Base-by-base conservation (phyloP, 108 stramenopile genomes). In the Pinguiococcus pyrenoidosus region DNA sequence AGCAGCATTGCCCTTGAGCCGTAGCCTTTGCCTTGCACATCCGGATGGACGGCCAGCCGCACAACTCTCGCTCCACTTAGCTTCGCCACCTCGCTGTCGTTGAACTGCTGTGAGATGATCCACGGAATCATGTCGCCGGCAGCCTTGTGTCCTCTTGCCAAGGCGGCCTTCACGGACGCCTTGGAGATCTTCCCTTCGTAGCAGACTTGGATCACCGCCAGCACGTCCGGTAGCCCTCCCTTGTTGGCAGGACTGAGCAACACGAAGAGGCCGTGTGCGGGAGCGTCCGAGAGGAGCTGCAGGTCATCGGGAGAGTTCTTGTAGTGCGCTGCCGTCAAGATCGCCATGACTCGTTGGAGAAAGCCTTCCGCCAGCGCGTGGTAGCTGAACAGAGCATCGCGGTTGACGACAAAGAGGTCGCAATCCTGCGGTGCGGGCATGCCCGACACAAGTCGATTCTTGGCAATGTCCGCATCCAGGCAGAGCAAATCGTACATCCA, bases 51-150 rank as follows among this genome's bases (percentile, higher is more conserved):
- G n/a, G 97, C 97, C 22, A 99, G 79, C 16, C 97, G 78, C 22
- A 99, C 97, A 34, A 99, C 62, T 12, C 97, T 70, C 3, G 92
- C 97, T 23, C 97, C 97, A 38, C 81, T 83, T 47, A 96, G 65
- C 43, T 81, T 75, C 7, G 88, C 89, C 59, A 96, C 89, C 28
- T 84, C 84, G 9, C 75, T 69, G 75, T 96, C 97, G 35, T 92
- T 86, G 74, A 94, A 99, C 64, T 99, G 97, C 59, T 99, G 97
- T 28, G 85, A 75, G 38, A 99, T 71, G n/a, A 90, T 99, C 97
- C 97, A 99, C 2, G 97, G 97, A 58, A 99, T 92, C 32, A 99
- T 59, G 74, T 99, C 97, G 8, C 94, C 97, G 1, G 87, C 81
- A 1, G 87, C 82, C 21, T 92, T 68, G 57, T 96, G 84, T 1